A percentile compares a stretch with the other conserved stretches of the same genome.
These are phyloP conservation scores for Aureobasidium sp. DNA, from an alignment of 2,329 filamentous ascomycete genomes.

Conservation along the genomic window DNA sequence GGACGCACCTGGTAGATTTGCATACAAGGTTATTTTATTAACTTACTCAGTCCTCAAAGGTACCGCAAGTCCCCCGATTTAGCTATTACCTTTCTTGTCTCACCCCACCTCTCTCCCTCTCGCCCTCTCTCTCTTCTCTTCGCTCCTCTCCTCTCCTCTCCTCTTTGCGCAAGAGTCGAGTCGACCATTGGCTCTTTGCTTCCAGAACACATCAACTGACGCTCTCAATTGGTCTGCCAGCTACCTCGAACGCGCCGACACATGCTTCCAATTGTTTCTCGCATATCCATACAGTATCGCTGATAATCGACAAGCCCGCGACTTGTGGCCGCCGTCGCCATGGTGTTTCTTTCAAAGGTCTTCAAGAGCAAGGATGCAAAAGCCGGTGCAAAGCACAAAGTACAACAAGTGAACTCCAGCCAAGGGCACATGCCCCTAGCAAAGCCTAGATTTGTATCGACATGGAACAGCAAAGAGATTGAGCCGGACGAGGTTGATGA, in stretches of 20 bases:
- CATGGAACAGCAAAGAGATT: constrained; percentile 75
- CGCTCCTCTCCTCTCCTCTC: neutral
- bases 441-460: constrained; percentile 76
- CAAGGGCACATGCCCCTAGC: constrained; percentile 47
- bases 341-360: constrained; percentile 54
- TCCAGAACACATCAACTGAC: neutral
- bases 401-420: constrained; percentile 44
- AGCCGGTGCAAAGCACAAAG: constrained; percentile 51
- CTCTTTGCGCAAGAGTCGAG: neutral
- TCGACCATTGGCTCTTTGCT: neutral
- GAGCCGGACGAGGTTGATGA: constrained; percentile 88
- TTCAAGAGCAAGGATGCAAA: constrained; percentile 72
- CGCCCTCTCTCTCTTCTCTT: neutral
- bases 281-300: neutral
- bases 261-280: neutral
- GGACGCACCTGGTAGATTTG: no score
- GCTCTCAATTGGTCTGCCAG: neutral
- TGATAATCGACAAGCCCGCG: neutral
- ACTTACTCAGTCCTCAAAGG: neutral
- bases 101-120: neutral
- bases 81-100: neutral
- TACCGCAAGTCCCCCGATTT: neutral
- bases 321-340: constrained; percentile 22
- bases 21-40: constrained; percentile 1
- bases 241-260: neutral